Evolutionary conservation across 768 basidiomycete species (phyloP).

Genomic region (Solioccasus polychromus): DNA sequence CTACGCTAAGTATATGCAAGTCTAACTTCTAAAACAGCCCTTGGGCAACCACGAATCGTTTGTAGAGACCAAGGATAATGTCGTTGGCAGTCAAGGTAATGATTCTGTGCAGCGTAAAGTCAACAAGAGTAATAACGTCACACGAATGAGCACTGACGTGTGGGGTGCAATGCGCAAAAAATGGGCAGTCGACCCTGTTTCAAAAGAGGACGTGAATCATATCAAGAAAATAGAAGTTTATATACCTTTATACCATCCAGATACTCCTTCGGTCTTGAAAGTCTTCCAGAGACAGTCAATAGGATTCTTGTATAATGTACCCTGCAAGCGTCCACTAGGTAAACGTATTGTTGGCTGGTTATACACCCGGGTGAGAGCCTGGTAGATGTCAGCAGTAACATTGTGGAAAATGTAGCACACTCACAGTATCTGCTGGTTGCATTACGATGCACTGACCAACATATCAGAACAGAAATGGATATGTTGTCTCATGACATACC

Average conservation of each 20-base stretch:
- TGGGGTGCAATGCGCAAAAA: constrained; percentile 91
- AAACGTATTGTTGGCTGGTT: constrained; percentile 82
- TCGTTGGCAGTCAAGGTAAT: constrained; percentile 90
- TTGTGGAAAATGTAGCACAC: constrained; percentile 21
- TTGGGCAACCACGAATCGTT: constrained; percentile 30
- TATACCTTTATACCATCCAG: constrained; percentile 94
- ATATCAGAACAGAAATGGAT: constrained; percentile 8
- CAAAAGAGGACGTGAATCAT: background rate
- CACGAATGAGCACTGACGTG: constrained; percentile 54
- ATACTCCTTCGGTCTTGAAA: constrained; percentile 79
- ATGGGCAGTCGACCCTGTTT: constrained; percentile 85
- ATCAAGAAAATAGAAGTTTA: background rate
- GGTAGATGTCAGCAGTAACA: constrained; percentile 5
- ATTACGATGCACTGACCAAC: constrained; percentile 71
- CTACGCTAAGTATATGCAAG: too few species aligned
- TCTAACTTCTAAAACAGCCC: constrained; percentile 15
- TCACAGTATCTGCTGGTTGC: constrained; percentile 91
- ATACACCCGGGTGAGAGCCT: constrained; percentile 93
- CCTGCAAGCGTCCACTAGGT: constrained; percentile 69
- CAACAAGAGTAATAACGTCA: background rate
- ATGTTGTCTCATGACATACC: constrained; percentile 44
- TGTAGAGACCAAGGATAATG: constrained; percentile 68
- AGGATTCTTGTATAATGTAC: constrained; percentile 84
- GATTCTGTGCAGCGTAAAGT: constrained; percentile 47
- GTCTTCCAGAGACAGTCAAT: constrained; percentile 98